phyloP scores from a whole-genome alignment of 495 filamentous ascomycete species.

The Parachaetomium inaequale region DNA sequence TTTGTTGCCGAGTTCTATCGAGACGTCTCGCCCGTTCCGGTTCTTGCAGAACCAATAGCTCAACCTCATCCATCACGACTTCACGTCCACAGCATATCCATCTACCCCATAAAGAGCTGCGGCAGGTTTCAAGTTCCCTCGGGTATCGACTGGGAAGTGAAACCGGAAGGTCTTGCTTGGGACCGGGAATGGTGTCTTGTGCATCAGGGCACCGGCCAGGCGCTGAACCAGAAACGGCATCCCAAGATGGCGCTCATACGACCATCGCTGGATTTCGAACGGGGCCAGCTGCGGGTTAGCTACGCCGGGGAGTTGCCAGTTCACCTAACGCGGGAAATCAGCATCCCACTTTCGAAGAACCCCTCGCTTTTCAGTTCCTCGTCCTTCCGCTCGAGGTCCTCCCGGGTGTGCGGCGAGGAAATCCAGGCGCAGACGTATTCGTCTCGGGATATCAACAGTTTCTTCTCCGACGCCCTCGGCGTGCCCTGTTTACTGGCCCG shows the following conservation, averaged over 20 bases:
- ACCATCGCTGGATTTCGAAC: constrained; percentile 63
- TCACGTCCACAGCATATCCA: constrained; percentile 57
- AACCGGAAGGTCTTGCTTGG: constrained; percentile 77
- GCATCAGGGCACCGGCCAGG: constrained; percentile 73
- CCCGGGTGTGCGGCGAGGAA: constrained; percentile 75
- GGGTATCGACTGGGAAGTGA: constrained; percentile 66
- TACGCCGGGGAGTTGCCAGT: constrained; percentile 45
- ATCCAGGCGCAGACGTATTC: constrained; percentile 66
- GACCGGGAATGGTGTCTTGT: constrained; percentile 93
- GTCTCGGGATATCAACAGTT: constrained; percentile 58
- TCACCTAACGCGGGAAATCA: constrained; percentile 45
- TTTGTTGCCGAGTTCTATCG: constrained; percentile 80
- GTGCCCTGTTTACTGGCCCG: constrained; percentile 77
- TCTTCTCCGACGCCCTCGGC: constrained; percentile 69
- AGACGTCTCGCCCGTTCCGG: constrained; percentile 37
- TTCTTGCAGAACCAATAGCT: not conserved
- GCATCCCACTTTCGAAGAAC: constrained; percentile 60
- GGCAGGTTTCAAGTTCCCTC: constrained; percentile 68
- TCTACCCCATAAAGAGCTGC: constrained; percentile 90
- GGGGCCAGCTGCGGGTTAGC: constrained; percentile 45
- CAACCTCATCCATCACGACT: constrained; percentile 24
- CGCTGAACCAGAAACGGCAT: constrained; percentile 77
- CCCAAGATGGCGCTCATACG: constrained; percentile 77
- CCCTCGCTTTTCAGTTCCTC: constrained; percentile 47
- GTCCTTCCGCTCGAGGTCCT: constrained; percentile 39